These are phyloP conservation scores for Exophiala sideris DNA, from an alignment of 2,329 filamentous ascomycete genomes.

Conservation along the genomic window DNA sequence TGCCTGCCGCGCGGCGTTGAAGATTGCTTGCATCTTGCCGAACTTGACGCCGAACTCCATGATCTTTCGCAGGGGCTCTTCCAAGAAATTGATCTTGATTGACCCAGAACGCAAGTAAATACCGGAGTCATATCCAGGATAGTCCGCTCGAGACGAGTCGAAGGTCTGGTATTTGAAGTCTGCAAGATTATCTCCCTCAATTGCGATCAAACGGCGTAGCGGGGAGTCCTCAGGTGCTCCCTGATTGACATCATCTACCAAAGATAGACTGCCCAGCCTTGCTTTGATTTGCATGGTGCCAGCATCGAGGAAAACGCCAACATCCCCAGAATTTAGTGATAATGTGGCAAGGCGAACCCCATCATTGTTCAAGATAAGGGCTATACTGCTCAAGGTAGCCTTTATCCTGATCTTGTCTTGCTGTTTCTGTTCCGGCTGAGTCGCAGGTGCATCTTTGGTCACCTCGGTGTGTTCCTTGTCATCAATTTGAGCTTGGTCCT, in stretches of 20 bases:
- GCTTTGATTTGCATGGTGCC: constrained; percentile 85
- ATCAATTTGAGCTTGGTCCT: constrained; percentile 28
- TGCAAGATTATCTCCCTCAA: constrained; percentile 90
- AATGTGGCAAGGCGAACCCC: constrained; percentile 90
- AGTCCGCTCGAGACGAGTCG: constrained; percentile 68
- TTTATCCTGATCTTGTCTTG: constrained; percentile 84
- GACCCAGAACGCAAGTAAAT: constrained; percentile 89
- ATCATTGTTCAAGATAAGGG: constrained; percentile 94
- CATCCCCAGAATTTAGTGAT: constrained; percentile 86
- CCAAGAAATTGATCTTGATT: constrained; percentile 93
- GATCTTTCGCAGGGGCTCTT: constrained; percentile 97
- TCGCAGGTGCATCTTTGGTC: constrained; percentile 25
- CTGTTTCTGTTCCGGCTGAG: constrained; percentile 17
- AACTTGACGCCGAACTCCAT: constrained; percentile 98
- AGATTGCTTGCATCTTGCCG: constrained; percentile 98
- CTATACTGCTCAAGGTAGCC: constrained; percentile 87
- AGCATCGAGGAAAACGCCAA: constrained; percentile 81
- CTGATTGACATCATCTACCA: constrained; percentile 91
- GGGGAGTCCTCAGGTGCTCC: constrained; percentile 78
- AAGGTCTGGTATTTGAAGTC: constrained; percentile 98
- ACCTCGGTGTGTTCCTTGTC: constrained; percentile 43
- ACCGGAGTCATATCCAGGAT: constrained; percentile 92
- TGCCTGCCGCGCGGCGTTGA: constrained; percentile 92
- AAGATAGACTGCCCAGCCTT: constrained; percentile 77
- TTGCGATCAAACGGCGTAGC: constrained; percentile 83